Percentiles rank a stretch among this genome's conserved stretches.
Evolutionary conservation across 768 basidiomycete species (phyloP).

Genomic region (Kwoniella bestiolae): DNA sequence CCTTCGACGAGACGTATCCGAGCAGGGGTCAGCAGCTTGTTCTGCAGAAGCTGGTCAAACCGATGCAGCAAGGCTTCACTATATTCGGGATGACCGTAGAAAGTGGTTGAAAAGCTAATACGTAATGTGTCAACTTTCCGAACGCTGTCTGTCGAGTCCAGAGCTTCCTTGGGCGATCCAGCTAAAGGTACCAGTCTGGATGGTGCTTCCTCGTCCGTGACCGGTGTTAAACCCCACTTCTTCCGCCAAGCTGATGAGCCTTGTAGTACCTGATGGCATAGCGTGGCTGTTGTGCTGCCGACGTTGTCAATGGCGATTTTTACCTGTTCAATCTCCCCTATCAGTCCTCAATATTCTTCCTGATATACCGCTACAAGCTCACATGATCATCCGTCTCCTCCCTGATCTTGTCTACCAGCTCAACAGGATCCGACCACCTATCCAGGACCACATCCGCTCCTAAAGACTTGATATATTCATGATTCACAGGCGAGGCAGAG

Average conservation of each 20-base stretch:
- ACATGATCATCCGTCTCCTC: constrained; percentile 34
- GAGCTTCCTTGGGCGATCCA: constrained; percentile 19
- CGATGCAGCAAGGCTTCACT: constrained; percentile 28
- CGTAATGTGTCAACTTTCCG: constrained; percentile 25
- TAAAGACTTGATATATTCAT: constrained; percentile 56
- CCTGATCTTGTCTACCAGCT: constrained; percentile 33
- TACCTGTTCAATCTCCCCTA: too few relatives aligned
- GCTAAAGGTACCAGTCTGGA: constrained; percentile 37
- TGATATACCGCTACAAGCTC: constrained; percentile 17
- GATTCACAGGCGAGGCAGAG: constrained; percentile 60
- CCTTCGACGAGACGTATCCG: constrained; percentile 20
- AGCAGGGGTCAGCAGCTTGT: constrained; percentile 22
- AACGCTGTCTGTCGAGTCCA: constrained; percentile 9
- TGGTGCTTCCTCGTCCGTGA: neutral
- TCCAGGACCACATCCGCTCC: constrained; percentile 62
- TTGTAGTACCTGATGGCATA: constrained; percentile 30
- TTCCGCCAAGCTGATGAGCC: constrained; percentile 25
- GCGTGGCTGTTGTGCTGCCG: constrained; percentile 22
- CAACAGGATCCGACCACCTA: constrained; percentile 23
- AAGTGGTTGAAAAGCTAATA: constrained; percentile 45
- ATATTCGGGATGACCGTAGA: constrained; percentile 39
- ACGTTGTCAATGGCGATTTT: constrained; percentile 42
- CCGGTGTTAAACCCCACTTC: neutral
- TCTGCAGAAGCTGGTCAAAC: constrained; percentile 18
- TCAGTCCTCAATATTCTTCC: too few relatives aligned